Conservation (phyloP, 2,329 filamentous ascomycete species). For the Pseudogymnoascus sp. region DNA sequence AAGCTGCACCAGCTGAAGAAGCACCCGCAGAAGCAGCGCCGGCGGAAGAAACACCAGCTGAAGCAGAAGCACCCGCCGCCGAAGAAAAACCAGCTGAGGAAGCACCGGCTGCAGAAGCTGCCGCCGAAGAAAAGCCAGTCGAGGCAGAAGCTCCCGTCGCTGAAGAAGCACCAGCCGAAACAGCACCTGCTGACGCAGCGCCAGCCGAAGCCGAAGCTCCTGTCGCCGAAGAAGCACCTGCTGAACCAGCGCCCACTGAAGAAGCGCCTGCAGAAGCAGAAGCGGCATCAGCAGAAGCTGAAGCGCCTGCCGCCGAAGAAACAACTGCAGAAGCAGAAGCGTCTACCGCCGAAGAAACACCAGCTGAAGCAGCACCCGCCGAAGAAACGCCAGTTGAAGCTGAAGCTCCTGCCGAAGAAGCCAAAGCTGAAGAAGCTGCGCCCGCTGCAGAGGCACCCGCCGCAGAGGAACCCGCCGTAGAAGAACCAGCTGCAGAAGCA, state of each 20-base stretch:
- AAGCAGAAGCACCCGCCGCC: neutral
- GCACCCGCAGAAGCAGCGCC: too few species aligned
- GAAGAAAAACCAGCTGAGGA: conserved; percentile 7
- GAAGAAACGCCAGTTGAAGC: neutral
- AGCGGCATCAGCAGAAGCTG: conserved; percentile 9
- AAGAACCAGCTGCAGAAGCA: conserved; percentile 4
- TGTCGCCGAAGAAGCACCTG: neutral
- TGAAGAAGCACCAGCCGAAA: neutral
- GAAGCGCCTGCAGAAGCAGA: conserved; percentile 8
- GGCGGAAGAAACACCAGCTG: neutral
- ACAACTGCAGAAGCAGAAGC: conserved; percentile 6
- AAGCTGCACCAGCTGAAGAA: neutral
- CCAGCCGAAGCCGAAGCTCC: conserved; percentile 11
- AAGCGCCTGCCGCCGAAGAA: conserved; percentile 7
- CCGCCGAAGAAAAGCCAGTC: too few species aligned
- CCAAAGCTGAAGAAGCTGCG: neutral
- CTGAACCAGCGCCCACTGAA: conserved; percentile 10
- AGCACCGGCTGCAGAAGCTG: conserved; percentile 8
- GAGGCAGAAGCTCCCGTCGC: conserved; percentile 11
- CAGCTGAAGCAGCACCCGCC: neutral
- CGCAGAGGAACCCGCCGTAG: neutral
- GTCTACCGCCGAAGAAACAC: neutral
- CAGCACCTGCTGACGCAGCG: neutral
- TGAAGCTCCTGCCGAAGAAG: neutral
- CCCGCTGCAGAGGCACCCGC: neutral